Evolutionary conservation across 805 yeast species (phyloP), one percentile per base, ranked within the genome.

Genomic region (Cyberlindnera lachancei): DNA sequence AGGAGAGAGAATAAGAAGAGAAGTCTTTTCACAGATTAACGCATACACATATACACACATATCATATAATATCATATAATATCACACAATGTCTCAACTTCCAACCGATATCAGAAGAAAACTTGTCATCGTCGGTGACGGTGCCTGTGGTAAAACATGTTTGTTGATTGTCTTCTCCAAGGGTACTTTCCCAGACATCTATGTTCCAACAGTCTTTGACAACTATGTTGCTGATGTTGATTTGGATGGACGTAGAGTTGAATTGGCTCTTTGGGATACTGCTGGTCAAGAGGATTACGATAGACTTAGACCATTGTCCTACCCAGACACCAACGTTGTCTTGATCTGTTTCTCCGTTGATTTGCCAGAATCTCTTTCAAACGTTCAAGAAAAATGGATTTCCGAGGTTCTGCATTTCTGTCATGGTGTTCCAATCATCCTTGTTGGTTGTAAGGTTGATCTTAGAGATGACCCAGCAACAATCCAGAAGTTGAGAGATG

Each of bases 271-370:
- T 46, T 87, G 96, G 96, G 96, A 87, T 86, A 87, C 96, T 47
- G 95, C 96, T 35, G 96, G 96, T 45, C 96, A 87, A 73, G 96
- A 87, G 69, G 96, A 88, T 67, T 87, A 87, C 58, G 95, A 86
- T 61, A 82, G 95, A 62, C 68, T 85, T 49, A 80, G 95, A 64
- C 95, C 95, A 27, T 67, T 85, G 44, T 79, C 90, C 11, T 87
- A 87, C 62, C 95, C 95, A 41, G 95, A 87, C 58, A 81, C 95
- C 24, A 83, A 85, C 57, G 96, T 87, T 42, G 82, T 87, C 39
- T 70, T 87, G 55, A 85, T 87, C 51, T 87, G 96, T 71, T 87
- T 86, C 67, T 77, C 94, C 14, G 73, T 87, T 42, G 95, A 85
- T 56, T 70, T 87, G 25, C 95, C 95, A 47, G 95, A 86, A 61